Conservation (phyloP, 306 rosid genomes). For the Elaeagnus macrophylla region DNA sequence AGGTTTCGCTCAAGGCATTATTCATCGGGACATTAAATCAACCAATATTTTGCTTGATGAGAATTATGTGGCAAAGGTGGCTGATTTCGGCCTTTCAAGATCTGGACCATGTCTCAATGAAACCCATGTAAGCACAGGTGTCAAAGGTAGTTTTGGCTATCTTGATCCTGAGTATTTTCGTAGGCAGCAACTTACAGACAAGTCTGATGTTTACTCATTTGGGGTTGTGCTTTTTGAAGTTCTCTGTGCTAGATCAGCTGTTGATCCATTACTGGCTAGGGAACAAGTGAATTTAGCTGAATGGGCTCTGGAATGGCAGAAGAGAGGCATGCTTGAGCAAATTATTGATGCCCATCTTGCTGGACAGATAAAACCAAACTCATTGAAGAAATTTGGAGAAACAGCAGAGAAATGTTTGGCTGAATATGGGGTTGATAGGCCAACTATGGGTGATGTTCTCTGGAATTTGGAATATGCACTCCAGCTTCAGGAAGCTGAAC, state of each 20-base stretch:
- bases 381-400: conserved; percentile 78
- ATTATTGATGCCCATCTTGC: conserved; percentile 59
- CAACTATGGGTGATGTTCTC: conserved; percentile 92
- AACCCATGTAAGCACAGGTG: conserved; percentile 93
- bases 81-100: conserved; percentile 98
- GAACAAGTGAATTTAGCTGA: conserved; percentile 90
- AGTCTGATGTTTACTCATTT: conserved; percentile 89
- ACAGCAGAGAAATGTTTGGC: conserved; percentile 96
- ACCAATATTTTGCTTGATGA: conserved; percentile 89
- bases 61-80: conserved; percentile 80
- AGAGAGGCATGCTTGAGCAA: conserved; percentile 66
- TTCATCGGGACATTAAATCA: conserved; percentile 96
- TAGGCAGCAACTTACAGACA: conserved; percentile 95
- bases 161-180: conserved; percentile 93
- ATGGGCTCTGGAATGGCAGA: conserved; percentile 89
- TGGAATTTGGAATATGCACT: conserved; percentile 94
- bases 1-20: conserved; percentile 90
- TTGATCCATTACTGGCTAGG: conserved; percentile 71
- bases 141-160: conserved; percentile 93
- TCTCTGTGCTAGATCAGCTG: conserved; percentile 90
- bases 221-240: conserved; percentile 95
- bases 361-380: conserved; percentile 54
- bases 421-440: conserved; percentile 88
- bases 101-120: conserved; percentile 83
- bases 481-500: conserved; percentile 73